Evolutionary conservation across 805 yeast species (phyloP).

Genomic region (Sugiyamaella floridensis): DNA sequence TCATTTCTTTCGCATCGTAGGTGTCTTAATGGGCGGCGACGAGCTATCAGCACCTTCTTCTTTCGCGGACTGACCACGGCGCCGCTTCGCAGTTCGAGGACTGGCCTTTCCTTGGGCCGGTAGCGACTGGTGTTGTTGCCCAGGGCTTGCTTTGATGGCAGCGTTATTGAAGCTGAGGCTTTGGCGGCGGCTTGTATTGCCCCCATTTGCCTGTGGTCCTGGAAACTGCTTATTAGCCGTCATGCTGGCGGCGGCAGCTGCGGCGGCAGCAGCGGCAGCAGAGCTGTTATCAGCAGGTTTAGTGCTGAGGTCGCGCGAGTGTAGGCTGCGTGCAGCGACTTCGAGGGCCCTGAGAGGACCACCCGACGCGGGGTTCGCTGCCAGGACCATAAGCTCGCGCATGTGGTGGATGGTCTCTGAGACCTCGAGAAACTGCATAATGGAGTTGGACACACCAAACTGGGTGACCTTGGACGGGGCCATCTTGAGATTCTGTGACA

Average conservation of each 20-base stretch:
- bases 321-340: constrained; percentile 26
- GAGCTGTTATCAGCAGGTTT: not conserved
- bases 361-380: constrained; percentile 29
- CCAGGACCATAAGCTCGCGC: constrained; percentile 54
- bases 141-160: not conserved
- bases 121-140: not conserved
- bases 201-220: not conserved
- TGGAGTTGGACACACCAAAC: constrained; percentile 57
- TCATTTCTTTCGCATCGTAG: constrained; percentile 11
- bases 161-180: not conserved
- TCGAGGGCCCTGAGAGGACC: constrained; percentile 24
- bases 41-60: not conserved
- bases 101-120: not conserved
- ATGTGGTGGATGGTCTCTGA: constrained; percentile 73
- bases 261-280: constrained; percentile 2
- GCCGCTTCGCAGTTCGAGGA: constrained; percentile 2
- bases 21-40: constrained; percentile 11
- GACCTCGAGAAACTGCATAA: constrained; percentile 66
- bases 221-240: not conserved
- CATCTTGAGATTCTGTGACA: constrained; percentile 2
- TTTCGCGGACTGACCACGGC: constrained; percentile 2
- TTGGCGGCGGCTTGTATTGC: not conserved
- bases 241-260: not conserved
- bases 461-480: constrained; percentile 34
- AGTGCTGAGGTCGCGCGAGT: constrained; percentile 25